Evolutionary conservation across 2,329 filamentous ascomycete species (phyloP).

Genomic region (Colletotrichum siamense): DNA sequence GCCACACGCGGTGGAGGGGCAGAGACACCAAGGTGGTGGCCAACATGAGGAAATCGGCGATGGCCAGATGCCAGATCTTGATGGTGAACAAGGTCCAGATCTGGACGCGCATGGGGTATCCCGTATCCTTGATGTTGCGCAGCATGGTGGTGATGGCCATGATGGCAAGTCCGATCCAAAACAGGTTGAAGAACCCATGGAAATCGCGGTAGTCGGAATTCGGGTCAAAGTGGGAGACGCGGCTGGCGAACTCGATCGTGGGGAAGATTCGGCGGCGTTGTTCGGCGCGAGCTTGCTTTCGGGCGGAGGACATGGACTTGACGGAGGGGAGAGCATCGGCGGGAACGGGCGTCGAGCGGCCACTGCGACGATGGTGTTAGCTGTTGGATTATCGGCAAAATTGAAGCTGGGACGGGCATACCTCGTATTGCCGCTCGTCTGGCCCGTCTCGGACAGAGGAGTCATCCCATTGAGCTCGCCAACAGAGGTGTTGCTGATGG

Average conservation of each 20-base stretch:
- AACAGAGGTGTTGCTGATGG: conserved; percentile 19
- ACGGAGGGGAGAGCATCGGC: conserved; percentile 92
- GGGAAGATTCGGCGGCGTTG: conserved; percentile 88
- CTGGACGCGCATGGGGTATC: conserved; percentile 80
- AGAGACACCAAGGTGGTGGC: conserved; percentile 73
- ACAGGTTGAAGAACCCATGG: conserved; percentile 95
- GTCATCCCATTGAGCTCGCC: conserved; percentile 9
- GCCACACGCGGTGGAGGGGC: conserved; percentile 74
- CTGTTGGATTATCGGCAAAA: neutral
- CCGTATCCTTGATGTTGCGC: conserved; percentile 92
- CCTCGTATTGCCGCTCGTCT: conserved; percentile 21
- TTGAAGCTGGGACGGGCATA: neutral
- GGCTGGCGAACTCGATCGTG: conserved; percentile 86
- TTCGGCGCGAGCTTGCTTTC: conserved; percentile 82
- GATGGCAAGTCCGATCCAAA: conserved; percentile 96
- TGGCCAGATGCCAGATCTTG: conserved; percentile 85
- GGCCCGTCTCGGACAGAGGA: conserved; percentile 13
- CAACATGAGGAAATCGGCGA: conserved; percentile 88
- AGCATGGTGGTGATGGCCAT: conserved; percentile 96
- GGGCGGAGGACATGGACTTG: conserved; percentile 82
- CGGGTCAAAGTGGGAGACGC: conserved; percentile 95
- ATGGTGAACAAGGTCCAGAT: conserved; percentile 90
- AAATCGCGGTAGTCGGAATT: conserved; percentile 93
- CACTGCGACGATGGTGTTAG: conserved; percentile 53
- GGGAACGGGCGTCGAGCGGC: conserved; percentile 82